Base-by-base conservation (phyloP, 2,329 filamentous ascomycete genomes). In the Zasmidium angulare region DNA sequence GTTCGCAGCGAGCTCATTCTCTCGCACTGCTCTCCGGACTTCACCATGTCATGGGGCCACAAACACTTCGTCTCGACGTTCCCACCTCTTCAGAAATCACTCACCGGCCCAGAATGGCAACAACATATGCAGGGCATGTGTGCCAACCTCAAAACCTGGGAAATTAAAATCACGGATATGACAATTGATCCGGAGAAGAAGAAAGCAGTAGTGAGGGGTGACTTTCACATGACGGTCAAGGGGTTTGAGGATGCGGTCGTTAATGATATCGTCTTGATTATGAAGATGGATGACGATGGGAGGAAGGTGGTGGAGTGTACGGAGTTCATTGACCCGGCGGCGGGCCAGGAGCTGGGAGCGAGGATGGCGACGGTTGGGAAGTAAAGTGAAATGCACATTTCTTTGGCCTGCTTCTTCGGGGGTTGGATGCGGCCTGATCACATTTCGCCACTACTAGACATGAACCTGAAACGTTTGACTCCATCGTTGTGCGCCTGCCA, bases 181-280 rank as follows among this genome's bases (percentile, higher is more conserved):
- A 62, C 67, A 21, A 68, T 76, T 3, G 74, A 75, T 56, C 65
- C 69, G 36, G 56, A 40, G 22, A 61, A 59, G 55, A 56, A 49
- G 47, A 67, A 58, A 23, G 72, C 65, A 1, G 59, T 64, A 51
- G 59, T 70, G 21, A 55, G 69, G 17, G 65, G 58, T 7, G 63
- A 66, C 6, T 73, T 71, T 56, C 61, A 50, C 14, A 74, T 75
- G 70, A 50, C 29, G 7, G 55, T 23, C 64, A 63, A 26, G 68
- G 63, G 11, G 62, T 43, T 58, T 21, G 58, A 54, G 12, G 59
- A 66, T 23, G 20, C 24, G 20, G 68, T 69, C 26, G 46, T 70
- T 50, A 73, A 74, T 59, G 73, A 75, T 55, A 55, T 76, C 17
- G 9, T 75, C 14, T 74, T 73, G 67, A 64, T 68, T 59, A 53